These are phyloP conservation scores for Grammothele lineata DNA, from an alignment of 768 basidiomycete species.

Conservation along the genomic window DNA sequence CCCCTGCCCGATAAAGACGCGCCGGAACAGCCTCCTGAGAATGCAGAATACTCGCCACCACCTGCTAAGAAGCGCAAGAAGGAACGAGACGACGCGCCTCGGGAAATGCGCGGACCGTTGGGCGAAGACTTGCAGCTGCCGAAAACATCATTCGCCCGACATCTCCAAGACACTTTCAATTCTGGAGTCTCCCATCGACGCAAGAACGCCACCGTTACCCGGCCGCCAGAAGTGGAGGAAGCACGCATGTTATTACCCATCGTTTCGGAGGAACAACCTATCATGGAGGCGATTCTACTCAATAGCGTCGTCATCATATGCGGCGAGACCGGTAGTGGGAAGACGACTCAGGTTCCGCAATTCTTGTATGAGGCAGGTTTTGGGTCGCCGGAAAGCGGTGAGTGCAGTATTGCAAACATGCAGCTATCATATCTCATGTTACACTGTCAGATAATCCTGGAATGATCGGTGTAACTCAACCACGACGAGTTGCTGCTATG, in stretches of 20 bases:
- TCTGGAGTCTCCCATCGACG: not conserved
- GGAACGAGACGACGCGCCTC: constrained; percentile 24
- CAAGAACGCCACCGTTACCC: constrained; percentile 51
- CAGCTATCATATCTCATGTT: constrained; percentile 6
- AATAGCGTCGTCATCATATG: constrained; percentile 85
- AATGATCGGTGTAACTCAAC: constrained; percentile 97
- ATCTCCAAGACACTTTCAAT: constrained; percentile 29
- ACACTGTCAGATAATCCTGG: constrained; percentile 84
- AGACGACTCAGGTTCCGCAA: constrained; percentile 97
- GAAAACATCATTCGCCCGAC: constrained; percentile 56
- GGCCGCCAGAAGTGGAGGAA: constrained; percentile 71
- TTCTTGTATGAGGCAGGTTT: constrained; percentile 98
- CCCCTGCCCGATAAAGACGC: constrained; percentile 12
- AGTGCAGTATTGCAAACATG: constrained; percentile 16
- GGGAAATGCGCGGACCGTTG: constrained; percentile 70
- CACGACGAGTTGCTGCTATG: constrained; percentile 94
- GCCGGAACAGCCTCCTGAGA: not conserved
- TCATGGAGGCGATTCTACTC: constrained; percentile 87
- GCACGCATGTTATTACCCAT: constrained; percentile 81
- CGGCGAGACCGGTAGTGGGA: constrained; percentile 97
- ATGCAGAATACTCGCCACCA: constrained; percentile 6
- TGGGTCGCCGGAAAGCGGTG: constrained; percentile 78
- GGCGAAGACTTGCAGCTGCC: constrained; percentile 72
- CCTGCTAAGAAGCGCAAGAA: constrained; percentile 48
- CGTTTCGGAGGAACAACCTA: constrained; percentile 87